These are phyloP conservation scores for Tricharina praecox DNA, from an alignment of 495 filamentous ascomycete genomes.

Conservation along the genomic window DNA sequence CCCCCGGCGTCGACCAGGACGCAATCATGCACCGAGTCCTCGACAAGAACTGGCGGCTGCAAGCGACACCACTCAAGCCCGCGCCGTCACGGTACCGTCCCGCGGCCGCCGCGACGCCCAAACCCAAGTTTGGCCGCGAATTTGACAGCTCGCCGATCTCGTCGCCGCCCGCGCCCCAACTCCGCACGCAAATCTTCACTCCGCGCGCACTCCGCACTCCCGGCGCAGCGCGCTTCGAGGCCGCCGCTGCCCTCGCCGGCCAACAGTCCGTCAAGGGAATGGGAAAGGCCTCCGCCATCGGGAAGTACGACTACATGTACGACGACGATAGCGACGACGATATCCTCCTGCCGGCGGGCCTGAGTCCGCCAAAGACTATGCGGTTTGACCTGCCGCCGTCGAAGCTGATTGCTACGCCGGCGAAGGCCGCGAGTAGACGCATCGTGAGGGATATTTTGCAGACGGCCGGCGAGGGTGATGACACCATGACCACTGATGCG, in stretches of 20 bases:
- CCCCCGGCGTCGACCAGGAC: conserved; percentile 35
- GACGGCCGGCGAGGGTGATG: conserved; percentile 55
- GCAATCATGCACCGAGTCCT: conserved; percentile 71
- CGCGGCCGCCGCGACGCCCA: conserved; percentile 28
- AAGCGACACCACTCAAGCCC: conserved; percentile 59
- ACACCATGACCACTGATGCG: conserved; percentile 29
- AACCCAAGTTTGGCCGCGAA: conserved; percentile 47
- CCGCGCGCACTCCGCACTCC: not conserved
- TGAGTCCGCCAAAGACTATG: conserved; percentile 92
- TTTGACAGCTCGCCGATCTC: conserved; percentile 46
- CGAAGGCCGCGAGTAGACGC: conserved; percentile 75
- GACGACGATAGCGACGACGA: conserved; percentile 40
- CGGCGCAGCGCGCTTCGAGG: conserved; percentile 39
- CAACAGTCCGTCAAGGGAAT: no score
- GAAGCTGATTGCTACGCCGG: conserved; percentile 77
- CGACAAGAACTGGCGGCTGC: conserved; percentile 84
- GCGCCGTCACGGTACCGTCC: conserved; percentile 26
- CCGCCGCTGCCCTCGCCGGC: conserved; percentile 35
- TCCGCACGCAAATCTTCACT: conserved; percentile 8
- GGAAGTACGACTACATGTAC: conserved; percentile 5
- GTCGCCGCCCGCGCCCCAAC: conserved; percentile 35
- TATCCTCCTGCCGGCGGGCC: conserved; percentile 40
- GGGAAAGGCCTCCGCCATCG: conserved; percentile 30
- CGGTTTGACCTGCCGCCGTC: conserved; percentile 85
- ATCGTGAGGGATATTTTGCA: conserved; percentile 83